Conservation (phyloP, 306 rosid species). For the Quercus ilex region DNA sequence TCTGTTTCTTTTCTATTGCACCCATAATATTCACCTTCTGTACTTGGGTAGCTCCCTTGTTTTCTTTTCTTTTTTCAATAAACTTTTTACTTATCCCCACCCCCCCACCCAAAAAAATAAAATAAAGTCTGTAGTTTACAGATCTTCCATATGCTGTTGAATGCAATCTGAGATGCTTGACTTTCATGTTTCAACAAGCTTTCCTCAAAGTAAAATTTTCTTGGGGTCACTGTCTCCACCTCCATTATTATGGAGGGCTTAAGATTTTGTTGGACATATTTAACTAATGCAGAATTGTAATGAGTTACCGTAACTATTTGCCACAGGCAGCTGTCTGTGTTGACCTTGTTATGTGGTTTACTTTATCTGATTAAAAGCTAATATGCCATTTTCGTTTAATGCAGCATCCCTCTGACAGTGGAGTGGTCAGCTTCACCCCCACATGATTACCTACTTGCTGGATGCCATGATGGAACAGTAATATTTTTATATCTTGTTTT, state of each 20-base stretch:
- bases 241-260: not conserved
- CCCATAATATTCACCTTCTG: too few relatives aligned
- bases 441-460: slow-evolving; percentile 74
- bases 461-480: slow-evolving; percentile 99
- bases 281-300: slow-evolving; percentile 1
- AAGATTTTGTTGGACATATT: not conserved
- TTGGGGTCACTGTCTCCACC: not conserved
- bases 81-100: too few relatives aligned
- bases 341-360: slow-evolving; percentile 13
- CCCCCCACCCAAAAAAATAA: too few relatives aligned
- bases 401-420: slow-evolving; percentile 86
- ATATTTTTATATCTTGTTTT: slow-evolving; percentile 2
- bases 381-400: slow-evolving; percentile 23
- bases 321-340: not conserved
- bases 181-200: not conserved
- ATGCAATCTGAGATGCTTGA: not conserved
- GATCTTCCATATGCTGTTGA: not conserved
- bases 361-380: slow-evolving; percentile 11
- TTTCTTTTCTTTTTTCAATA: too few relatives aligned
- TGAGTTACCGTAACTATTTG: slow-evolving; percentile 10
- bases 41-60: too few relatives aligned
- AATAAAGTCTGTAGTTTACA: not conserved
- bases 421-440: slow-evolving; percentile 87
- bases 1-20: too few relatives aligned
- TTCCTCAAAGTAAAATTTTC: not conserved